These are phyloP conservation scores for Papiliotrema fonsecae DNA, from an alignment of 1,284 basidiomycete genomes.

Conservation along the genomic window DNA sequence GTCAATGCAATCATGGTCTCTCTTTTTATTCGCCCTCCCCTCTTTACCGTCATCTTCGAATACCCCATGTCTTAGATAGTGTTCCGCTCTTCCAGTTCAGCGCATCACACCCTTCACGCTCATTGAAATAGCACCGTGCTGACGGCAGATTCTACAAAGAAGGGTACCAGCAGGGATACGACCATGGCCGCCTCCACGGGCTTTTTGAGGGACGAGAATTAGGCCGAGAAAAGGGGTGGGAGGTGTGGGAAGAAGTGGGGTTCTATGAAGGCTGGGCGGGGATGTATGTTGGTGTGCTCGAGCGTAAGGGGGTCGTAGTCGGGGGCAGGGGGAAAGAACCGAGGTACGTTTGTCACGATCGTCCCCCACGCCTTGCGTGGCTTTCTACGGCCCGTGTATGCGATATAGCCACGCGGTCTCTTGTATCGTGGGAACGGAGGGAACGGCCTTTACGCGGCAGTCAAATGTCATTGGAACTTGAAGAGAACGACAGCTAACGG, in stretches of 20 bases:
- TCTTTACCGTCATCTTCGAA: too few species aligned
- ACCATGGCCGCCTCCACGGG: slow-evolving; percentile 83
- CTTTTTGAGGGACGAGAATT: slow-evolving; percentile 86
- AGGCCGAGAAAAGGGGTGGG: slow-evolving; percentile 85
- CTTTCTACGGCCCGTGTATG: too few species aligned
- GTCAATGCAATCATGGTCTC: neutral
- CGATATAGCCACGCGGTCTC: too few species aligned
- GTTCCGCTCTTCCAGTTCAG: too few species aligned
- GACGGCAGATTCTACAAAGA: slow-evolving; percentile 66
- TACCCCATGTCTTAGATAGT: too few species aligned
- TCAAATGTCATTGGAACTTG: too few species aligned
- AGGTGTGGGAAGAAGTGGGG: slow-evolving; percentile 94
- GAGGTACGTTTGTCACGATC: slow-evolving; percentile 31
- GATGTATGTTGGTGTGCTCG: slow-evolving; percentile 58
- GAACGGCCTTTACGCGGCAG: too few species aligned
- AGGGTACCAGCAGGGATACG: slow-evolving; percentile 71
- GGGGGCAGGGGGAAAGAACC: slow-evolving; percentile 23
- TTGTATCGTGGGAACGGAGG: too few species aligned
- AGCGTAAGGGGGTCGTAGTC: slow-evolving; percentile 38
- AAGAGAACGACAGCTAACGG: too few species aligned
- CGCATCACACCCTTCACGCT: too few species aligned
- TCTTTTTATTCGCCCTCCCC: neutral
- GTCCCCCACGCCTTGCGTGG: too few species aligned
- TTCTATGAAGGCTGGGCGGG: slow-evolving; percentile 81
- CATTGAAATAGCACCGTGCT: too few species aligned